phyloP scores from a whole-genome alignment of 148 eudicot species.

The Selenicereus undatus region DNA sequence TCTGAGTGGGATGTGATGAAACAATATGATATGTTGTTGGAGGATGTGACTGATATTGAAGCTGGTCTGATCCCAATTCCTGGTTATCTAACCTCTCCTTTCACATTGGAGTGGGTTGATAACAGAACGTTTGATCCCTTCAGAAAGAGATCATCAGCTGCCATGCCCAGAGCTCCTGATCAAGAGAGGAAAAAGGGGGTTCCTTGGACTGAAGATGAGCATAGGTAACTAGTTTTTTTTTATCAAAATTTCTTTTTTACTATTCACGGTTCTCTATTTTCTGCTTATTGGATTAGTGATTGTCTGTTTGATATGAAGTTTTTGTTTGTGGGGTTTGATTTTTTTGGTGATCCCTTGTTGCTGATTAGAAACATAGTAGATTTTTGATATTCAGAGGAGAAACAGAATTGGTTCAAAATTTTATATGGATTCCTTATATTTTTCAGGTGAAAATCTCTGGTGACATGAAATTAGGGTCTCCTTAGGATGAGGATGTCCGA shows the following conservation, averaged over 20 bases:
- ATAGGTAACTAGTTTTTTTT: conserved; percentile 42
- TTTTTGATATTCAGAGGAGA: background rate
- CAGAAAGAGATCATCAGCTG: conserved; percentile 30
- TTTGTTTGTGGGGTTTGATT: background rate
- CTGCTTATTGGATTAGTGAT: background rate
- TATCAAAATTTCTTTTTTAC: background rate
- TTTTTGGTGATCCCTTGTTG: background rate
- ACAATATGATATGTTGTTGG: conserved; percentile 61
- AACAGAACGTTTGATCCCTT: conserved; percentile 35
- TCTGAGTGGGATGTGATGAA: conserved; percentile 59
- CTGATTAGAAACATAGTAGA: background rate
- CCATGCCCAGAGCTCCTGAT: conserved; percentile 41
- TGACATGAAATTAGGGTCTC: background rate
- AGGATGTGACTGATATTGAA: conserved; percentile 79
- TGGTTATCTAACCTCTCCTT: conserved; percentile 61
- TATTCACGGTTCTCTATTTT: background rate
- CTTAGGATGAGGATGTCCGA: background rate
- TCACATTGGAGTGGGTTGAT: conserved; percentile 53
- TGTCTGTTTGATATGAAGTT: background rate
- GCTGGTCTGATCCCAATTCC: conserved; percentile 82
- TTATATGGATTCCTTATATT: too few relatives aligned
- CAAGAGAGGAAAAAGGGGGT: conserved; percentile 91
- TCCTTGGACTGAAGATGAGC: conserved; percentile 98
- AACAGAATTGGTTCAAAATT: background rate
- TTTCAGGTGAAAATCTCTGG: too few relatives aligned